Evolutionary conservation across 495 filamentous ascomycete genomes (phyloP).

Genomic region (Hypoxylon cercidicola): DNA sequence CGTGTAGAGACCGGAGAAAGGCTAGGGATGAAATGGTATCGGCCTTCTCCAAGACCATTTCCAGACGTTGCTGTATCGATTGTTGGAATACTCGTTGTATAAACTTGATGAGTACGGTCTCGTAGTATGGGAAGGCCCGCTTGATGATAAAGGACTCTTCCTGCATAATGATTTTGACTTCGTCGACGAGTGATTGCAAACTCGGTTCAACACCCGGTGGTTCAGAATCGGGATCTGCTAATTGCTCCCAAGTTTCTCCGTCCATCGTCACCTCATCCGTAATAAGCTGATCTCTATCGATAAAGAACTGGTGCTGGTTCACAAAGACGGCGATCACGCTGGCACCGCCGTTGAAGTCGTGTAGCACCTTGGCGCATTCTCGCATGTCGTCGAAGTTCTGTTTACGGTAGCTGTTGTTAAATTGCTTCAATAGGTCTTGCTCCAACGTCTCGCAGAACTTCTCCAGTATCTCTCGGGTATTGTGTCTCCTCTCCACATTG

Average conservation of each 20-base stretch:
- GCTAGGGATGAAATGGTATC: slow-evolving; percentile 89
- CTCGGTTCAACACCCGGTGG: slow-evolving; percentile 91
- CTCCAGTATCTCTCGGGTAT: slow-evolving; percentile 91
- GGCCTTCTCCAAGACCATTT: slow-evolving; percentile 96
- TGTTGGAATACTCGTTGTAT: slow-evolving; percentile 97
- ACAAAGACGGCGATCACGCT: slow-evolving; percentile 96
- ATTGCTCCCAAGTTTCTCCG: slow-evolving; percentile 84
- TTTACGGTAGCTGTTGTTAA: slow-evolving; percentile 93
- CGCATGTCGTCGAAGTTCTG: slow-evolving; percentile 97
- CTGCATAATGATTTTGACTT: slow-evolving; percentile 95
- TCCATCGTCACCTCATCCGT: slow-evolving; percentile 89
- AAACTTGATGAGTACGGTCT: slow-evolving; percentile 91
- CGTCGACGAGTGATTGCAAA: slow-evolving; percentile 89
- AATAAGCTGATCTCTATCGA: slow-evolving; percentile 87
- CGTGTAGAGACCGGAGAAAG: slow-evolving; percentile 90
- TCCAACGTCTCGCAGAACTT: slow-evolving; percentile 96
- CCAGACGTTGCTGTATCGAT: slow-evolving; percentile 92
- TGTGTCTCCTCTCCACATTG: slow-evolving; percentile 57
- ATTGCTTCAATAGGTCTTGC: slow-evolving; percentile 93
- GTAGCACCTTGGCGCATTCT: slow-evolving; percentile 90
- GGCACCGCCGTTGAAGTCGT: slow-evolving; percentile 94
- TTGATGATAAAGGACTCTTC: slow-evolving; percentile 97
- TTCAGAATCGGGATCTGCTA: slow-evolving; percentile 94
- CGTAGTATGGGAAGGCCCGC: slow-evolving; percentile 93
- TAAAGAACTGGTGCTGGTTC: slow-evolving; percentile 99